Base-by-base conservation (phyloP, 129 eudicot genomes). In the Heracleum sosnowskyi region DNA sequence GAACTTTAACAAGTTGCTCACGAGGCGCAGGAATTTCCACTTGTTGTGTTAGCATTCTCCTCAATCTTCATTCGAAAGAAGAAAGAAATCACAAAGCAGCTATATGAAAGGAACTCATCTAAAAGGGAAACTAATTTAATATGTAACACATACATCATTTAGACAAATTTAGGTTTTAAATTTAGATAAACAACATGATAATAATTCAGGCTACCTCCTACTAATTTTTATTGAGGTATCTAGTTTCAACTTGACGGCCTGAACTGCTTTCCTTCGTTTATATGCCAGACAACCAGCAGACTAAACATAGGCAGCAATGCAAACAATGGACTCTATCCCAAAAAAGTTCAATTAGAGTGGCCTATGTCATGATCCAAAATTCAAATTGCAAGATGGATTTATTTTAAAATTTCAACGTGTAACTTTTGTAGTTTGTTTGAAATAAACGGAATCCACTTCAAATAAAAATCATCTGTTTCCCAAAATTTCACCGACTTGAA, bases 1-100 rank as follows among this genome's bases (percentile, higher is more conserved):
- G 76, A 83, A 87, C 94, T 83, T 90, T 93, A 42, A 89, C 87
- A 74, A 93, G 83, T 77, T 93, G 91, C 72, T 90, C 98, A 17
- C 94, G 90, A 41, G 86, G 74, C 51, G 87, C 31, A 20, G 83
- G 80, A 34, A 83, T 85, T 31, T 91, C 92, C 24, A 53, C 89
- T 60, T 86, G 88, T 78, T 90, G 94, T n/a, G 84, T 70, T 33
- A 93, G 93, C 82, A 90, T 90, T 71, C 87, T 90, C 79, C 98
- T 85, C 83, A 90, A 78, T 82, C 98, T 92, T 76, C 84, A 81
- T 76, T 78, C 36, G 73, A 29, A 9, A 77, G 31, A 29, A 5
- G 81, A 70, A 26, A 31, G 7, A 15, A 79, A 78, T 2, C 26
- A 44, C 33, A n/a, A 62, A 6, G 34, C 39, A 28, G 46, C 47